Percentiles rank a stretch among this genome's conserved stretches.
Conservation (phyloP, 495 filamentous ascomycete species). For the Jackrogersella minutella region DNA sequence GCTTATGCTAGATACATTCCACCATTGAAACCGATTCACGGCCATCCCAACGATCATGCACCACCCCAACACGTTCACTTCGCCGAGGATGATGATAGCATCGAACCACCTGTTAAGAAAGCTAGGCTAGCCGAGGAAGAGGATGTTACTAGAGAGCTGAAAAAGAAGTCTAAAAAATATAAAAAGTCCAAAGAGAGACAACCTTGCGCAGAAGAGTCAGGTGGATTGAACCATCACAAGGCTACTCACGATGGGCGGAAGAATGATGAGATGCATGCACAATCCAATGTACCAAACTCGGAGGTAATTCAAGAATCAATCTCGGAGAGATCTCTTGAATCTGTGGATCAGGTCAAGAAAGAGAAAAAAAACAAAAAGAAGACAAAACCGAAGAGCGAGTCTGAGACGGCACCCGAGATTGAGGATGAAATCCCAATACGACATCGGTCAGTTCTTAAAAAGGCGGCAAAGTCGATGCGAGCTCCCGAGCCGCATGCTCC, state of each 20-base stretch:
- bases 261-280: not conserved
- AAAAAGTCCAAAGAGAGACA: slow-evolving; percentile 33
- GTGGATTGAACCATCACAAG: not conserved
- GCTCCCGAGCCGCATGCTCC: slow-evolving; percentile 36
- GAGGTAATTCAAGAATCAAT: not conserved
- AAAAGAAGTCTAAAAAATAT: slow-evolving; percentile 39
- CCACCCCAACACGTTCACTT: slow-evolving; percentile 39
- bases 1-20: slow-evolving; percentile 56
- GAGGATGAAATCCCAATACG: slow-evolving; percentile 44
- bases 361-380: slow-evolving; percentile 52
- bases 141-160: slow-evolving; percentile 1
- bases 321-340: slow-evolving; percentile 4
- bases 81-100: slow-evolving; percentile 14
- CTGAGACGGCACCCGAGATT: slow-evolving; percentile 6
- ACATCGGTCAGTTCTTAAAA: slow-evolving; percentile 57
- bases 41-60: slow-evolving; percentile 10
- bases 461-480: slow-evolving; percentile 57
- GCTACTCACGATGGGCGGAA: not conserved
- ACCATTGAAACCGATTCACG: slow-evolving; percentile 33
- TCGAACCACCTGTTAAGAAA: slow-evolving; percentile 37
- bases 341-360: slow-evolving; percentile 15
- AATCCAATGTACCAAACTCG: slow-evolving; percentile 1
- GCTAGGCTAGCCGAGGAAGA: slow-evolving; percentile 32
- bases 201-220: not conserved
- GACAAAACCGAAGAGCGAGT: slow-evolving; percentile 16